phyloP scores from a whole-genome alignment of 169 alveolate species.

The Plasmodium yoelii region DNA sequence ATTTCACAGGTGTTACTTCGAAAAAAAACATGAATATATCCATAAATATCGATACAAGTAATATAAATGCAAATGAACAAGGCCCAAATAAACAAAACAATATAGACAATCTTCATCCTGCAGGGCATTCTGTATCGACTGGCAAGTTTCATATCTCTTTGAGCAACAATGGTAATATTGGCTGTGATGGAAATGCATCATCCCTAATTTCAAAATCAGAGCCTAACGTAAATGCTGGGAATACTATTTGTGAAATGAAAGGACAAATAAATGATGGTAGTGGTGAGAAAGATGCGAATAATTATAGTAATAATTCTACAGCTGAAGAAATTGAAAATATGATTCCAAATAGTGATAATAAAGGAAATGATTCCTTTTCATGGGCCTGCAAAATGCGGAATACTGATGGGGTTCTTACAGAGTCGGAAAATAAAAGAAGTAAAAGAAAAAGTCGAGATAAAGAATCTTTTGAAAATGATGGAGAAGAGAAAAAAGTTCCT shows the following conservation, averaged over 20 bases:
- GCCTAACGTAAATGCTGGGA: too few species aligned
- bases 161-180: too few species aligned
- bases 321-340: neutral
- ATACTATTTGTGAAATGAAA: too few species aligned
- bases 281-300: neutral
- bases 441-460: constrained; percentile 29
- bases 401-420: neutral
- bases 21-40: neutral
- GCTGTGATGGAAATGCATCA: too few species aligned
- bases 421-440: constrained; percentile 9
- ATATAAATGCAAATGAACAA: too few species aligned
- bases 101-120: too few species aligned
- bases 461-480: constrained; percentile 4
- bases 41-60: neutral
- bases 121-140: too few species aligned
- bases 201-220: too few species aligned
- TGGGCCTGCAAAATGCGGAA: neutral
- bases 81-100: too few species aligned
- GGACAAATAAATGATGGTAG: neutral
- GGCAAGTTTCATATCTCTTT: too few species aligned
- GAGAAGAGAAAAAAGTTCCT: constrained; percentile 31
- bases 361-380: neutral
- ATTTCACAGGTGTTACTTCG: too few species aligned
- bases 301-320: neutral
- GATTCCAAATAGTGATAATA: too few species aligned